Base-by-base conservation (phyloP, 2,329 filamentous ascomycete species). In the Pyricularia pennisetigena region DNA sequence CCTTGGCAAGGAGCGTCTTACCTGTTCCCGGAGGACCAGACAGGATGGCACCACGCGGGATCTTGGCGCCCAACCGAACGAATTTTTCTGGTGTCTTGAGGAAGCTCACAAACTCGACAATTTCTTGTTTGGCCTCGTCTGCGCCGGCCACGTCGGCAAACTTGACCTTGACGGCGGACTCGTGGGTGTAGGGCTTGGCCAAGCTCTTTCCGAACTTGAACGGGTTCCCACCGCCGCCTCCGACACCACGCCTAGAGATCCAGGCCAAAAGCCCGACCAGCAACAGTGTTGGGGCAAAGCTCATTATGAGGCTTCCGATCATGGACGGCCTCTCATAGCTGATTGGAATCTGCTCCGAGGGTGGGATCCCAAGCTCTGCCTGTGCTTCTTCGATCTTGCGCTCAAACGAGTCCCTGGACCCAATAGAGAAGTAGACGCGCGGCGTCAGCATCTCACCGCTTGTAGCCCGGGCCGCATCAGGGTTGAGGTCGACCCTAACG, bases 61-160 rank as follows among this genome's bases (percentile, higher is more conserved):
- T 99, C 83, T 99, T 99, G 71, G 95, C 95, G 74, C 95, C 95
- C 23, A 99, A 87, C 78, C 91, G 92, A 81, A 97, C 90, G 80
- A 97, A 99, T 72, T 91, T 89, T 74, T 93, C 91, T 0, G 95
- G 95, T 74, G 95, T 91, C 82, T 97, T 94, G 71, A 99, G 81
- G 83, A 99, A 99, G 77, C 91, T 94, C 73, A 99, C 95, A 74
- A 99, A 99, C 79, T 99, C 95, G 93, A 98, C 97, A 73, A 99
- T 99, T 80, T 99, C 95, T 68, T 89, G 84, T 85, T 99, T 99
- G 69, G 95, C 95, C 80, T 99, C 95, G 77, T 99, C 95, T 89
- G 98, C 94, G 72, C 95, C 95, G 61, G 95, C 95, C 62, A 99
- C 95, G 77, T 99, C 95, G 64, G 92, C 84, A 77, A 99, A 99